A percentile compares a stretch with the other conserved stretches of the same genome.
Conservation (phyloP, 2,329 filamentous ascomycete genomes). For the Exophiala sp. region DNA sequence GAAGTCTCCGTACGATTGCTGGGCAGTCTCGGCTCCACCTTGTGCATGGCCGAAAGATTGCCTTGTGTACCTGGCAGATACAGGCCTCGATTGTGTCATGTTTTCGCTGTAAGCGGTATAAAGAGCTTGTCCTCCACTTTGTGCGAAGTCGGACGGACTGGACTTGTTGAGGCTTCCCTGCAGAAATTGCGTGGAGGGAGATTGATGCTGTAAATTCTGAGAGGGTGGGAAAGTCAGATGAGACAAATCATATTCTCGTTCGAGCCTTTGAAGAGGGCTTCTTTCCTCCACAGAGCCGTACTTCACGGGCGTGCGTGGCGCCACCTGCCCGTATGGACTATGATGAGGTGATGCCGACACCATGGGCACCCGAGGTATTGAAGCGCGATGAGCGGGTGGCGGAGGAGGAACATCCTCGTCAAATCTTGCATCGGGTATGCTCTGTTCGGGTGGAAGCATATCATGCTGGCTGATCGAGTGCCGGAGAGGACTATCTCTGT, state of each 20-base stretch:
- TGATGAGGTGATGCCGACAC: conserved; percentile 4
- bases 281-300: conserved; percentile 22
- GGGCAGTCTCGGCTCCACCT: neutral
- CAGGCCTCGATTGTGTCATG: conserved; percentile 4
- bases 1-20: conserved; percentile 1
- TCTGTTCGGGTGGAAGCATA: conserved; percentile 19
- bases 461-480: conserved; percentile 30
- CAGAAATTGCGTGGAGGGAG: neutral
- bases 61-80: neutral
- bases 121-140: too few species aligned
- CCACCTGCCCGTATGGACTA: conserved; percentile 17
- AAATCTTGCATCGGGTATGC: conserved; percentile 16
- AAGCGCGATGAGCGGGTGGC: conserved; percentile 32
- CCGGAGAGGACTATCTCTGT: conserved; percentile 30
- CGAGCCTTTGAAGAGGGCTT: conserved; percentile 28
- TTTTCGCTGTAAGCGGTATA: conserved; percentile 1
- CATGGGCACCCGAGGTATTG: conserved; percentile 8
- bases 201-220: conserved; percentile 3
- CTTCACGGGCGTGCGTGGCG: conserved; percentile 15
- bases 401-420: conserved; percentile 31
- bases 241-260: conserved; percentile 22
- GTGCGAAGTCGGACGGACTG: too few species aligned
- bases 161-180: too few species aligned
- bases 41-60: neutral
- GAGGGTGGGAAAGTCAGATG: conserved; percentile 21